Evolutionary conservation across 176 grass and related monocot genomes (phyloP).

Genomic region (Urochloa ruziziensis): DNA sequence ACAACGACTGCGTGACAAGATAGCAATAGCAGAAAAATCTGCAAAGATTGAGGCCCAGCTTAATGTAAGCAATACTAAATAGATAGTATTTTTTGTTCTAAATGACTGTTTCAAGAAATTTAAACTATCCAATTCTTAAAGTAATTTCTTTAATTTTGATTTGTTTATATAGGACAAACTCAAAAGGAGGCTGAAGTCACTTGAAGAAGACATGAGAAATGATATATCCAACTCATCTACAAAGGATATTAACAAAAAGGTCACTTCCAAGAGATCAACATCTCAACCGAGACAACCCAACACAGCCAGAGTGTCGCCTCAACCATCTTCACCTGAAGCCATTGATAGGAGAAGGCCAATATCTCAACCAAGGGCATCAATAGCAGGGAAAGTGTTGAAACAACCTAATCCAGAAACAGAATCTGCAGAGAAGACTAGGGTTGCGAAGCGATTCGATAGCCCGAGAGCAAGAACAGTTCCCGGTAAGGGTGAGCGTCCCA

Average conservation of each 20-base stretch:
- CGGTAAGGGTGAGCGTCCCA: constrained; percentile 27
- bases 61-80: constrained; percentile 51
- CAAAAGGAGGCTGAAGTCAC: constrained; percentile 62
- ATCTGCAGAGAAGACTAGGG: constrained; percentile 32
- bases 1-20: constrained; percentile 66
- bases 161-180: constrained; percentile 76
- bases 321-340: constrained; percentile 18
- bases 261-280: constrained; percentile 42
- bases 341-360: constrained; percentile 38
- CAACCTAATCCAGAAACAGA: constrained; percentile 42
- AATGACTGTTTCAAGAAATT: not conserved
- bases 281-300: constrained; percentile 51
- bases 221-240: constrained; percentile 31
- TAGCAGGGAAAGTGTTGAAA: constrained; percentile 42
- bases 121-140: not conserved
- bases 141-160: not conserved
- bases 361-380: constrained; percentile 45
- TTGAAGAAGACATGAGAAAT: constrained; percentile 68
- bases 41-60: constrained; percentile 71
- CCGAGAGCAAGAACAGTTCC: constrained; percentile 4
- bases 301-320: constrained; percentile 30
- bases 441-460: constrained; percentile 31
- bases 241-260: constrained; percentile 43
- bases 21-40: constrained; percentile 70
- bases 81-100: not conserved